phyloP scores from a whole-genome alignment of 805 yeast genomes.

The Candida rishiriensis region DNA sequence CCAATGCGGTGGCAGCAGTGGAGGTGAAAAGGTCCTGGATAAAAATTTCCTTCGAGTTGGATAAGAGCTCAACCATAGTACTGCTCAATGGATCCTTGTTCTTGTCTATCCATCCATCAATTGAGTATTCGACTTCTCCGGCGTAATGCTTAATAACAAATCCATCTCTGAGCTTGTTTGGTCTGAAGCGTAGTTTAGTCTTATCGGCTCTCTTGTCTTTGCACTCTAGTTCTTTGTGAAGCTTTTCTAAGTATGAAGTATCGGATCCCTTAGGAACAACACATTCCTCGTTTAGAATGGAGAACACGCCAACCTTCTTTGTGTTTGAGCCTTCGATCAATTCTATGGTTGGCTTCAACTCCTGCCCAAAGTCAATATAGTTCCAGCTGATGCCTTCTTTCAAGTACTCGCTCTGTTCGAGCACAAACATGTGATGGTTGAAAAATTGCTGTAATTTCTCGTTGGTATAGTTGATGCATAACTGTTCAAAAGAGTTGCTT shows the following conservation, averaged over 20 bases:
- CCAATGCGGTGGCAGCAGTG: constrained; percentile 15
- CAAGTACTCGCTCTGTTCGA: constrained; percentile 57
- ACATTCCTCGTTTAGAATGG: constrained; percentile 90
- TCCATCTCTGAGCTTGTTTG: constrained; percentile 71
- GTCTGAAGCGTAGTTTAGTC: constrained; percentile 48
- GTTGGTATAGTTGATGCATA: constrained; percentile 57
- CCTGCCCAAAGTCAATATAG: constrained; percentile 91
- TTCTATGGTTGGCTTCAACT: constrained; percentile 90
- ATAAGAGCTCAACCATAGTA: constrained; percentile 56
- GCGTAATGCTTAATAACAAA: constrained; percentile 91
- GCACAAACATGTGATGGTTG: constrained; percentile 57
- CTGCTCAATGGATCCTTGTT: constrained; percentile 92
- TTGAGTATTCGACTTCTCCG: constrained; percentile 89
- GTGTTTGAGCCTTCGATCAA: constrained; percentile 65
- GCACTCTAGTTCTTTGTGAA: constrained; percentile 60
- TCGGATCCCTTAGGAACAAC: constrained; percentile 90
- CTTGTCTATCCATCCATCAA: constrained; percentile 90
- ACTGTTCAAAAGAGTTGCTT: constrained; percentile 54
- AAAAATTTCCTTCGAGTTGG: constrained; percentile 52
- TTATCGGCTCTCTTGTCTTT: constrained; percentile 24
- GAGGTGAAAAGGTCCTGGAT: constrained; percentile 49
- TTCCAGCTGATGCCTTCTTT: constrained; percentile 60
- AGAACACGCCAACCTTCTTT: constrained; percentile 71
- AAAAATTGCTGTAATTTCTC: constrained; percentile 58
- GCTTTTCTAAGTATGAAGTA: constrained; percentile 72